Base-by-base conservation (phyloP, 352 stramenopile genomes). In the Stramenopiles sp. region DNA sequence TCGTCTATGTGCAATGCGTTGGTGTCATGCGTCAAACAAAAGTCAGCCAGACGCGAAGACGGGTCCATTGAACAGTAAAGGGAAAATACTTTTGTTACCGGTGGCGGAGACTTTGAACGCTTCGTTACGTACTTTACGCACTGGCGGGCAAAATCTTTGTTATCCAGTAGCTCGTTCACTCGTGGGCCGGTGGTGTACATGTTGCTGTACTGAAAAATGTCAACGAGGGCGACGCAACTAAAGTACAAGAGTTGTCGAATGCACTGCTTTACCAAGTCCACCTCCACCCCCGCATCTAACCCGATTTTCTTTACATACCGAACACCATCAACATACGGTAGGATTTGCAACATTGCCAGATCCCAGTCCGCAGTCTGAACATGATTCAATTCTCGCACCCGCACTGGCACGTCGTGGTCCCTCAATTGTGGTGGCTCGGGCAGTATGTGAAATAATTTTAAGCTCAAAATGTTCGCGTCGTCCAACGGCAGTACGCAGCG, bases 121-220 rank as follows among this genome's bases (percentile, higher is more conserved):
- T 90, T 90, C 37, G 84, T 84, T 71, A 92, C 85, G 79, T 92
- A 92, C 74, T 84, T 77, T 3, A 86, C 82, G 53, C 86, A 92
- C 53, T 87, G 85, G 6, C 81, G 74, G 68, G 75, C 49, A 25
- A 92, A 77, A 76, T 86, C 84, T 0, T 77, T 68, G 32, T 91
- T 82, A 35, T 83, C 84, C 2, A 84, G 82, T 25, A 92, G 78
- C 1, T 74, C 63, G 4, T 83, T 77, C 53, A 92, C 89, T 73
- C 83, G 82, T 30, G 80, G 79, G 1, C 85, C 89, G 3, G 83
- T 87, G 1, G 83, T 82, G 79, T 94, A 94, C 63, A 92, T 90
- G 79, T 94, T 94, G 3, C 85, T 89, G 80, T 93, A 86, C 49
- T 92, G 78, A 74, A 94, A 94, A 76, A 94, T 92, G 76, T 94